Percentiles rank a stretch among this genome's conserved stretches.
Evolutionary conservation across 2,329 filamentous ascomycete species (phyloP).

Genomic region (Septoria petroselini): DNA sequence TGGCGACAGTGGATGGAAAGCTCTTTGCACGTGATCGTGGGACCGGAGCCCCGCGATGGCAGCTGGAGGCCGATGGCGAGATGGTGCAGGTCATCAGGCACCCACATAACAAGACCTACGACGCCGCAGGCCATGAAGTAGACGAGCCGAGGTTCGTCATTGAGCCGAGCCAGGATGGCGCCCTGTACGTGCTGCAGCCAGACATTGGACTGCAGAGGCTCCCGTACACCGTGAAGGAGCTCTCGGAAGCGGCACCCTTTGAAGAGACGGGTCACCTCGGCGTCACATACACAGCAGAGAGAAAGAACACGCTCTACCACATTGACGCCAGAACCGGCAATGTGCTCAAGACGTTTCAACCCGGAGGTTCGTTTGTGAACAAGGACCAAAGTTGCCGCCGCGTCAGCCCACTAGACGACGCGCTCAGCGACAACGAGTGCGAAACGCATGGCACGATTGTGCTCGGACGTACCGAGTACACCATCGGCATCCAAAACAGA

Average conservation of each 20-base stretch:
- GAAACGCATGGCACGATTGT: constrained; percentile 76
- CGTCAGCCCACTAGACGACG: constrained; percentile 58
- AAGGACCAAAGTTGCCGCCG: constrained; percentile 72
- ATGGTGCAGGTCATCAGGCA: constrained; percentile 90
- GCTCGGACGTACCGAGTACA: constrained; percentile 85
- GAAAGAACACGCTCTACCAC: constrained; percentile 84
- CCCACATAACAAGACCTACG: constrained; percentile 60
- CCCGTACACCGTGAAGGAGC: constrained; percentile 73
- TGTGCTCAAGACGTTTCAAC: constrained; percentile 79
- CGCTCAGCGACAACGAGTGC: constrained; percentile 64
- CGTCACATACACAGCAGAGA: constrained; percentile 85
- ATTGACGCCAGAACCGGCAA: constrained; percentile 82
- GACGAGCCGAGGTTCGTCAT: constrained; percentile 94
- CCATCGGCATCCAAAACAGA: constrained; percentile 74
- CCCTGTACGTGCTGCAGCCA: constrained; percentile 81
- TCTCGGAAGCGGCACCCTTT: constrained; percentile 77
- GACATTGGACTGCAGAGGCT: constrained; percentile 62
- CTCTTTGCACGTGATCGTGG: constrained; percentile 87
- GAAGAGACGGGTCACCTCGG: constrained; percentile 66
- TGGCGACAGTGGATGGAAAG: constrained; percentile 99
- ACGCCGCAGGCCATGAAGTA: constrained; percentile 60
- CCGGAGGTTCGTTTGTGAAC: constrained; percentile 63
- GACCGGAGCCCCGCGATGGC: constrained; percentile 81
- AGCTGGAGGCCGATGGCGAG: constrained; percentile 75
- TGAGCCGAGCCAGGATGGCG: constrained; percentile 83